phyloP scores from a whole-genome alignment of 306 rosid species.

The Prunus mira region DNA sequence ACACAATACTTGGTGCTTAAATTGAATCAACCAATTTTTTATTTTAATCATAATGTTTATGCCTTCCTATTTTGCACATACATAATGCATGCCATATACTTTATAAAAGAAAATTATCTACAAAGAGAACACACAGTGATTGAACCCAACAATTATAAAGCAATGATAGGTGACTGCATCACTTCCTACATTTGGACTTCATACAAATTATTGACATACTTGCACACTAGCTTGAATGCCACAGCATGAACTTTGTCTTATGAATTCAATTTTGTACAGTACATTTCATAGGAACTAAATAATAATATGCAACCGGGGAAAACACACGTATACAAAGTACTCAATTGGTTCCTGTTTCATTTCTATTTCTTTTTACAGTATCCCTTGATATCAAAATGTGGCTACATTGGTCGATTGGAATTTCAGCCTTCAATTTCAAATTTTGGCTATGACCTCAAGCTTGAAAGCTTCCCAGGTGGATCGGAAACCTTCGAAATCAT shows the following conservation, averaged over 20 bases:
- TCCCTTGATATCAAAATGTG: constrained; percentile 79
- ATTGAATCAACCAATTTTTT: not conserved
- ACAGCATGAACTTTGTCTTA: no score
- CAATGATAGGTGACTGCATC: not conserved
- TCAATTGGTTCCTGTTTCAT: constrained; percentile 13
- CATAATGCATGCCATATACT: no score
- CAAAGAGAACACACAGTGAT: not conserved
- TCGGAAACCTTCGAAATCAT: constrained; percentile 64
- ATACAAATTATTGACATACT: no score
- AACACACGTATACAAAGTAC: not conserved
- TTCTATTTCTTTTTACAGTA: constrained; percentile 55
- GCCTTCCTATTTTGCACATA: no score
- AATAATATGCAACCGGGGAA: no score
- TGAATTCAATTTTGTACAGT: no score
- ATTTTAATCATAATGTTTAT: not conserved
- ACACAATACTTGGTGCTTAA: not conserved
- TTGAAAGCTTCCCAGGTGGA: constrained; percentile 88
- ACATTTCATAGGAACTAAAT: no score
- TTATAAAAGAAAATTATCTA: no score
- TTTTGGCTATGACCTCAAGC: constrained; percentile 46
- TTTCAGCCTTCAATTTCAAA: constrained; percentile 52
- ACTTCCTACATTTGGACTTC: not conserved
- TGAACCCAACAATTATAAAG: not conserved
- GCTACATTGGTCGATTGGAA: constrained; percentile 65
- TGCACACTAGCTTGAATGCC: no score